phyloP scores from a whole-genome alignment of 345 rosid species.

The Trapa incisa region DNA sequence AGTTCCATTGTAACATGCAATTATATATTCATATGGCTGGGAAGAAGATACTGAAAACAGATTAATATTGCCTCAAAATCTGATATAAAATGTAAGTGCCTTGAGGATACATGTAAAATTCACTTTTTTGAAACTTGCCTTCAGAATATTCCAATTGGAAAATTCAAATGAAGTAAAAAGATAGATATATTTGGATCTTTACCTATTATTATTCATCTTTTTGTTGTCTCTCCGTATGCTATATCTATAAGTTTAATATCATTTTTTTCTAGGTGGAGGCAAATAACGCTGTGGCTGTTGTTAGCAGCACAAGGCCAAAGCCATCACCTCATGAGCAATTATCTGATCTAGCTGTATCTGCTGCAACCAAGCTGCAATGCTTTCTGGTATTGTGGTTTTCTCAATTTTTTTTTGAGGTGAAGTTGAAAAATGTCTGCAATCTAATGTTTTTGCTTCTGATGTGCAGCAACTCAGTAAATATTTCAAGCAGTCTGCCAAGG shows the following conservation, averaged over 20 bases:
- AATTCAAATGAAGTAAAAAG: background rate
- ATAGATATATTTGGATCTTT: background rate
- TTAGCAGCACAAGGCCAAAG: conserved; percentile 80
- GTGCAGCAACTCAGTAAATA: conserved; percentile 79
- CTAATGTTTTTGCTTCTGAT: conserved; percentile 4
- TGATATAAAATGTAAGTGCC: background rate
- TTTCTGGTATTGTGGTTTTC: conserved; percentile 42
- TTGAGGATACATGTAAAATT: background rate
- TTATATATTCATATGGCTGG: background rate
- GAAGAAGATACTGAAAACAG: background rate
- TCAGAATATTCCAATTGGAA: background rate
- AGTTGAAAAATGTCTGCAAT: background rate
- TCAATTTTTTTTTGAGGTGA: conserved; percentile 8
- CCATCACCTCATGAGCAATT: conserved; percentile 51
- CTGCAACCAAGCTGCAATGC: conserved; percentile 84
- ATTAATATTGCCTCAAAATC: background rate
- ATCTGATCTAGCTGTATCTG: conserved; percentile 74
- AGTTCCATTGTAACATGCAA: background rate
- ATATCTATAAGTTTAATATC: background rate
- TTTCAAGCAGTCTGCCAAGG: conserved; percentile 82
- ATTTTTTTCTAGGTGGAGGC: conserved; percentile 52
- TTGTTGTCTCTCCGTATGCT: background rate
- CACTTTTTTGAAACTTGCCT: background rate
- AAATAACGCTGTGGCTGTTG: conserved; percentile 74
- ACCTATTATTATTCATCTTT: background rate